Base-by-base conservation (phyloP, 2,329 filamentous ascomycete species). In the Apiospora aurea region DNA sequence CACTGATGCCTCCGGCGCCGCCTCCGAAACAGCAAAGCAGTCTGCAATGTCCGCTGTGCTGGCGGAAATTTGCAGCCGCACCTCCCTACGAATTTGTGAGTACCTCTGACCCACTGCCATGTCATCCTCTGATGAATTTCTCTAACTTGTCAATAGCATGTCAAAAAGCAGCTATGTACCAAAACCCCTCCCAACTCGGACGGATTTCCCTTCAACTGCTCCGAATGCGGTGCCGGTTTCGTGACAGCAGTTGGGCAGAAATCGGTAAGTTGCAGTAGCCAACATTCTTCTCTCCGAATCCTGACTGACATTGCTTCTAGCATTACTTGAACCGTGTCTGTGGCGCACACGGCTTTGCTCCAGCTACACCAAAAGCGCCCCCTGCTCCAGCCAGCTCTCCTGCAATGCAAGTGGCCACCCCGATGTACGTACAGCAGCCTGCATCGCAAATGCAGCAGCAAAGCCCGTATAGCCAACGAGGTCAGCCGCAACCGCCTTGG, bases 161-260 rank as follows among this genome's bases (percentile, higher is more conserved):
- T 80, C 8, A 78, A 78, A 57, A 81, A 81, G 57, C 76, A 78
- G 26, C 47, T 83, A 0, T 85, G 83, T 72, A 77, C 75, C 2
- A 79, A 75, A 69, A 72, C 70, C 11, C 76, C 78, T 0, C 73
- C 74, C 0, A 73, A 71, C 7, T 47, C 76, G 0, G 69, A 74
- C 3, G 79, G 80, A 0, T 82, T 80, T 73, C 80, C 77, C n/a
- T 83, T 81, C 26, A 76, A 80, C 0, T 89, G 87, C 70, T 73
- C 80, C 1, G 79, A 83, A 67, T 89, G 87, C 66, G 85, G 85
- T 38, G 80, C 83, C 57, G 80, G 81, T 1, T 88, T 89, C 64
- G 78, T 78, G 2, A 84, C 83, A 14, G 74, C 76, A 5, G 80
- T 80, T 29, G 86, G 85, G 0, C 75, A 86, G 2, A 73, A 80